Conservation (phyloP, 2,329 filamentous ascomycete genomes). For the Colletotrichum scovillei region DNA sequence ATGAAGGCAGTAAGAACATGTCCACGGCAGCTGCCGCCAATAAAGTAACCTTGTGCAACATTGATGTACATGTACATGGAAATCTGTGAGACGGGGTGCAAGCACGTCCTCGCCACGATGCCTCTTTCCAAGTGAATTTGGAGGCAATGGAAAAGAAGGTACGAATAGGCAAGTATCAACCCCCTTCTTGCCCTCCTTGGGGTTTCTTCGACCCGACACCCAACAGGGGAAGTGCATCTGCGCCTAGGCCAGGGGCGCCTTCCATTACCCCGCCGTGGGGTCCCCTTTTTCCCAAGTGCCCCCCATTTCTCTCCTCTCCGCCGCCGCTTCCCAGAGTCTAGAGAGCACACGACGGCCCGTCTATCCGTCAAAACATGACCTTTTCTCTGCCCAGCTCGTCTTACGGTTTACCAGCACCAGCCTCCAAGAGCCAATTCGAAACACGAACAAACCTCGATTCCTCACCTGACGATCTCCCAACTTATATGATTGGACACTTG, state of each 20-base stretch:
- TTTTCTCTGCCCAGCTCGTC: conserved; percentile 5
- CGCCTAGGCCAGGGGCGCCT: conserved; percentile 17
- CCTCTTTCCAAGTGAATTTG: background rate
- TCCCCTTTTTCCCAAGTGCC: conserved; percentile 7
- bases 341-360: conserved; percentile 46
- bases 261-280: conserved; percentile 37
- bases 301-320: conserved; percentile 13
- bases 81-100: background rate
- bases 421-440: conserved; percentile 17
- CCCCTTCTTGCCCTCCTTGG: background rate
- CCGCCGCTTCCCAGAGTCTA: conserved; percentile 19
- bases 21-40: background rate
- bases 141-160: background rate
- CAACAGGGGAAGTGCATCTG: background rate
- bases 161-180: background rate
- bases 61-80: background rate
- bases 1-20: background rate
- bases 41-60: background rate
- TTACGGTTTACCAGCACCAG: background rate
- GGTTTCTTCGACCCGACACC: background rate
- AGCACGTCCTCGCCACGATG: background rate
- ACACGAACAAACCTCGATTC: conserved; percentile 26
- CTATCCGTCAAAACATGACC: conserved; percentile 44
- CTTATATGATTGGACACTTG: conserved; percentile 11
- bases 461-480: conserved; percentile 20